Conservation (phyloP, 179 eudicot species). For the Spinacia oleracea region DNA sequence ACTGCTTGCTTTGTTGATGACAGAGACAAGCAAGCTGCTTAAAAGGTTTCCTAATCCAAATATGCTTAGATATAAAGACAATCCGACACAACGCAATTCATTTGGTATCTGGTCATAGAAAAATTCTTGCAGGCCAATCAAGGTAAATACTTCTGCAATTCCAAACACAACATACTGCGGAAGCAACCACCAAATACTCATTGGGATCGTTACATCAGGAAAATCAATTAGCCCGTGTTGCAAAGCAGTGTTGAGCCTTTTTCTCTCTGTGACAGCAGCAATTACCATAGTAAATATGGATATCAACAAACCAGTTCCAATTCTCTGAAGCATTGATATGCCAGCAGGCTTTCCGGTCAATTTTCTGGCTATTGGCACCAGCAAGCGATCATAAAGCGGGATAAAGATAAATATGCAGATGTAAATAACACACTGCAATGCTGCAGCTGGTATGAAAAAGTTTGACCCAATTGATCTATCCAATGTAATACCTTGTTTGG, state of each 20-base stretch:
- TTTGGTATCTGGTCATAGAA: constrained; percentile 57
- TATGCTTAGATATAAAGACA: constrained; percentile 47
- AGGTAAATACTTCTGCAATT: constrained; percentile 43
- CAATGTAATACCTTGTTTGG: constrained; percentile 57
- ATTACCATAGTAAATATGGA: constrained; percentile 42
- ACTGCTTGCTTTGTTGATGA: constrained; percentile 35
- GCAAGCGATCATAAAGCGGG: constrained; percentile 53
- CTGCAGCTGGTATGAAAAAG: constrained; percentile 52
- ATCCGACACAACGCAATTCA: constrained; percentile 55
- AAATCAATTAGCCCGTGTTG: constrained; percentile 46
- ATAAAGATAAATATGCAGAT: constrained; percentile 34
- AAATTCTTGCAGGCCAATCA: constrained; percentile 65
- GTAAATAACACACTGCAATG: constrained; percentile 35
- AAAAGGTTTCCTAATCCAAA: constrained; percentile 47
- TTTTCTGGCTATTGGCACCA: constrained; percentile 49
- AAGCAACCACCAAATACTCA: constrained; percentile 63
- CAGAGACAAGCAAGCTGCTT: constrained; percentile 47
- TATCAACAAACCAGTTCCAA: constrained; percentile 48
- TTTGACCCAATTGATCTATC: constrained; percentile 43
- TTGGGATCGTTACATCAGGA: constrained; percentile 45
- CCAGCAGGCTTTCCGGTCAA: constrained; percentile 51
- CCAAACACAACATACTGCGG: constrained; percentile 54
- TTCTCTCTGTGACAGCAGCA: constrained; percentile 47
- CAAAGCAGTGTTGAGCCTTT: constrained; percentile 38
- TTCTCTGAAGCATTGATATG: constrained; percentile 59